phyloP scores from a whole-genome alignment of 202 grass and related monocot genomes.

The Cymbopogon flexuosus region DNA sequence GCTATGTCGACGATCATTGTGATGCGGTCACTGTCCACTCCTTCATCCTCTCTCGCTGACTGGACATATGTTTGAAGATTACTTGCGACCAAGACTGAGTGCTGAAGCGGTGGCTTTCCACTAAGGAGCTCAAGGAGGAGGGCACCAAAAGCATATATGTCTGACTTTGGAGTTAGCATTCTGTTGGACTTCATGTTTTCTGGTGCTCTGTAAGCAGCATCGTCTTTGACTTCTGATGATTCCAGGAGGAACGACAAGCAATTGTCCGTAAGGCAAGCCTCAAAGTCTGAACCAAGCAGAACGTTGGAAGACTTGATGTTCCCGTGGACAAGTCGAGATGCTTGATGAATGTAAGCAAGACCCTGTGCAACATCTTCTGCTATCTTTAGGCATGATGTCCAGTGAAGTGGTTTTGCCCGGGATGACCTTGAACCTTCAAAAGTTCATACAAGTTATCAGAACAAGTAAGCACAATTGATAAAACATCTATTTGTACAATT shows the following conservation, averaged over 20 bases:
- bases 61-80: constrained; percentile 66
- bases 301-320: constrained; percentile 86
- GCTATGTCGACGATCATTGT: constrained; percentile 78
- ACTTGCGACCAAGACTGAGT: constrained; percentile 46
- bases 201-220: constrained; percentile 60
- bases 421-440: constrained; percentile 72
- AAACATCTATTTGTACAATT: background rate
- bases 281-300: constrained; percentile 87
- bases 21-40: constrained; percentile 55
- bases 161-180: constrained; percentile 67
- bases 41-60: constrained; percentile 63
- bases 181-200: constrained; percentile 72
- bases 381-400: constrained; percentile 98
- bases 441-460: background rate
- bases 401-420: constrained; percentile 80
- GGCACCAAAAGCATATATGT: constrained; percentile 79
- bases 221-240: constrained; percentile 54
- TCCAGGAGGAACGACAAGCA: constrained; percentile 81
- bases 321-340: constrained; percentile 82
- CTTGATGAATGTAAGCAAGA: constrained; percentile 93
- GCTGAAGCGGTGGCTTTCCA: constrained; percentile 62
- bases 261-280: constrained; percentile 83
- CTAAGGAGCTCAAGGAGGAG: constrained; percentile 80
- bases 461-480: background rate
- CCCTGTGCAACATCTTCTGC: constrained; percentile 90